phyloP scores from a whole-genome alignment of 805 yeast genomes.

The Komagataella populi region DNA sequence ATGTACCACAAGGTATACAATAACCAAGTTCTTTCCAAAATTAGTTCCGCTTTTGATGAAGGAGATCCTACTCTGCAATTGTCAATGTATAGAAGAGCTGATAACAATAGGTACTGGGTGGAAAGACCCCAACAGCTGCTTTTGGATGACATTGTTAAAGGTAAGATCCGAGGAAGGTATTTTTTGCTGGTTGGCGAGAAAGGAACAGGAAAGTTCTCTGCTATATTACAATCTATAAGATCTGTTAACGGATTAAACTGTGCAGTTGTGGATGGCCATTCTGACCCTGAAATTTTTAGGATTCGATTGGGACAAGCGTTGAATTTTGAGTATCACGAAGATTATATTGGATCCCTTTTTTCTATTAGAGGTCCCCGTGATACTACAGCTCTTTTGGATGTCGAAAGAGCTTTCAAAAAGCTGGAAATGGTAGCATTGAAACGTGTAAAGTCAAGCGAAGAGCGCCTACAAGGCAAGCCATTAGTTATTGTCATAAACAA shows the following conservation, averaged over 20 bases:
- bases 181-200: slow-evolving; percentile 69
- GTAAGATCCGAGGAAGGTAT: slow-evolving; percentile 54
- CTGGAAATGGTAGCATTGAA: slow-evolving; percentile 58
- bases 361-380: slow-evolving; percentile 78
- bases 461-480: slow-evolving; percentile 26
- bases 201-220: slow-evolving; percentile 76
- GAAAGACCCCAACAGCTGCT: slow-evolving; percentile 53
- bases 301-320: slow-evolving; percentile 65
- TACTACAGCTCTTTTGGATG: slow-evolving; percentile 68
- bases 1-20: slow-evolving; percentile 53
- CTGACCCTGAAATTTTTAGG: slow-evolving; percentile 74
- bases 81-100: slow-evolving; percentile 33
- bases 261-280: slow-evolving; percentile 67
- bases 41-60: slow-evolving; percentile 49
- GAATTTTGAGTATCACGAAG: slow-evolving; percentile 63
- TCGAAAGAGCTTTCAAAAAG: slow-evolving; percentile 69
- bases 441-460: slow-evolving; percentile 20
- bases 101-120: slow-evolving; percentile 42
- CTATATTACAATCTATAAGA: slow-evolving; percentile 58
- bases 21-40: slow-evolving; percentile 45
- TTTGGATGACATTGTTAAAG: slow-evolving; percentile 52
- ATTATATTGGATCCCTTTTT: slow-evolving; percentile 70
- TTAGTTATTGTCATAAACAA: slow-evolving; percentile 59
- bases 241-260: slow-evolving; percentile 51
- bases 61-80: slow-evolving; percentile 56